These are phyloP conservation scores for Peniophora sp. DNA, from an alignment of 1,284 basidiomycete genomes.

Conservation along the genomic window DNA sequence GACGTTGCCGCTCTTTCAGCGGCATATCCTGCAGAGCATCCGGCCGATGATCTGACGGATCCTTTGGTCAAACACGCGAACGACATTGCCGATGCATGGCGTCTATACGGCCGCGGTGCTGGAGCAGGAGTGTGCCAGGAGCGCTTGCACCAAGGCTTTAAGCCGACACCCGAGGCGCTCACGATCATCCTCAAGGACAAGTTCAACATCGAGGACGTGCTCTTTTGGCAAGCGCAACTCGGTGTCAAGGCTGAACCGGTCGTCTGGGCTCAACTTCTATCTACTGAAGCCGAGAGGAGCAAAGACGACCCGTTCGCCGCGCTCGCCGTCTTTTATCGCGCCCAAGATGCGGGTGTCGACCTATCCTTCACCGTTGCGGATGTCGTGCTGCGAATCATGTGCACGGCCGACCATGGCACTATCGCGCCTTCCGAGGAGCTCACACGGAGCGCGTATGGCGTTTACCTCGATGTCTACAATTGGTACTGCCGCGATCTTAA, in stretches of 20 bases:
- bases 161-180: slow-evolving; percentile 25
- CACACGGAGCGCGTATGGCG: neutral
- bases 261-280: slow-evolving; percentile 47
- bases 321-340: neutral
- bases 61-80: neutral
- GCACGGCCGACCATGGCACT: neutral
- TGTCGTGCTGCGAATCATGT: neutral
- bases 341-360: neutral
- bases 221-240: slow-evolving; percentile 32
- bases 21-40: neutral
- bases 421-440: neutral
- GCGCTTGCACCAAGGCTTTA: slow-evolving; percentile 24
- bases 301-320: neutral
- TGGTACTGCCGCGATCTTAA: neutral
- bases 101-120: slow-evolving; percentile 1
- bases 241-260: slow-evolving; percentile 27
- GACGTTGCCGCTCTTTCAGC: neutral
- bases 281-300: slow-evolving; percentile 8
- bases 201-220: slow-evolving; percentile 30
- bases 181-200: slow-evolving; percentile 28
- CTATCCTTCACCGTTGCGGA: neutral
- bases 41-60: neutral
- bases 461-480: neutral
- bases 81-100: slow-evolving; percentile 1
- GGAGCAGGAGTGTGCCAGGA: slow-evolving; percentile 9